phyloP scores from a whole-genome alignment of 169 alveolate genomes.

The Sarcocystis neurona region DNA sequence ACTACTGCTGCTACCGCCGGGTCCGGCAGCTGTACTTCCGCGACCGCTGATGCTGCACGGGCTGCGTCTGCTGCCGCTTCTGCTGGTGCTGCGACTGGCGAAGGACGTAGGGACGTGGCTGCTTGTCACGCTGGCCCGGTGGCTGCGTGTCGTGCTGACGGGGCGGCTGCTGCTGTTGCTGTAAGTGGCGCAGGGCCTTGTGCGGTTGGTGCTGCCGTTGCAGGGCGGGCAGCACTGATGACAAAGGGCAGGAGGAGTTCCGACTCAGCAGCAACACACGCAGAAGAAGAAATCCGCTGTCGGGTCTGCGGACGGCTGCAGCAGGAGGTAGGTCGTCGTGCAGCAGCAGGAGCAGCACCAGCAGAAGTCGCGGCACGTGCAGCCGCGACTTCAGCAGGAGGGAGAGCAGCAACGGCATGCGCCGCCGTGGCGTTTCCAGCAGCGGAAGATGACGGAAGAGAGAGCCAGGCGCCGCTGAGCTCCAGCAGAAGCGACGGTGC shows the following conservation, averaged over 20 bases:
- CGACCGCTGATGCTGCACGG: too few species aligned
- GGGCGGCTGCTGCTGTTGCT: neutral
- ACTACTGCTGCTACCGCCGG: too few species aligned
- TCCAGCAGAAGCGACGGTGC: conserved; percentile 21
- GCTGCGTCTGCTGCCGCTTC: too few species aligned
- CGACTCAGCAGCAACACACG: neutral
- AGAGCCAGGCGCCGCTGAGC: neutral
- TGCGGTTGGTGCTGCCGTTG: neutral
- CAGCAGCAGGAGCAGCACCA: neutral
- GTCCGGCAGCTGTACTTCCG: too few species aligned
- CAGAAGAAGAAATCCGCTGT: neutral
- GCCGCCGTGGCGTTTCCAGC: neutral
- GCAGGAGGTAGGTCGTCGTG: neutral
- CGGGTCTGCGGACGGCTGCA: neutral
- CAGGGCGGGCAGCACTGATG: neutral
- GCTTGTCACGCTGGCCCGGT: neutral
- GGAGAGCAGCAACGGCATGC: neutral
- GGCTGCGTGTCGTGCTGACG: neutral
- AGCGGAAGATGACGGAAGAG: neutral
- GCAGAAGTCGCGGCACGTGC: neutral
- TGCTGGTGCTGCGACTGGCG: too few species aligned
- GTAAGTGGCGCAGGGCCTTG: neutral
- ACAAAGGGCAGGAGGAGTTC: neutral
- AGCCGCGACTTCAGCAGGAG: neutral
- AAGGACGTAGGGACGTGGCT: neutral